A percentile compares a stretch with the other conserved stretches of the same genome.
Conservation (phyloP, 768 basidiomycete genomes). For the Kwoniella bestiolae region DNA sequence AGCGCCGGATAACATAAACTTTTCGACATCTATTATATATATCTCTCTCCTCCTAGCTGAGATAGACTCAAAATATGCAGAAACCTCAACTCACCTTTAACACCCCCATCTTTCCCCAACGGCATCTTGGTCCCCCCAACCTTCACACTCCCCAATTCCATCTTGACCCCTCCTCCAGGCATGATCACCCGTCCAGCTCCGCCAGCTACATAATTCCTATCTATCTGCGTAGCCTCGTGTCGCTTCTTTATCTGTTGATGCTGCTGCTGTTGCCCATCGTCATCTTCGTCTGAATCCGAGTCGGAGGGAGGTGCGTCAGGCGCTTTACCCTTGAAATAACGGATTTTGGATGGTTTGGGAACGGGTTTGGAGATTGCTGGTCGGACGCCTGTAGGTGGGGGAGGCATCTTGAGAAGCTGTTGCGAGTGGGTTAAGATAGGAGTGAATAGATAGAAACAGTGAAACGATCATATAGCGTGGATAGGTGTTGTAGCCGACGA, state of each 20-base stretch:
- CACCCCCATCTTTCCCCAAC: conserved; percentile 27
- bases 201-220: conserved; percentile 48
- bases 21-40: no score
- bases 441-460: no score
- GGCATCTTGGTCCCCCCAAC: conserved; percentile 40
- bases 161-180: conserved; percentile 37
- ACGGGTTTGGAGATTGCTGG: conserved; percentile 15
- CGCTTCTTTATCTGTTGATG: conserved; percentile 16
- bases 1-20: no score
- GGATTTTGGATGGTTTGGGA: conserved; percentile 40
- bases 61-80: neutral
- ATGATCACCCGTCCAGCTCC: conserved; percentile 51
- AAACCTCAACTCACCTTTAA: conserved; percentile 3
- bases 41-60: conserved; percentile 2
- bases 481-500: no score
- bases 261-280: conserved; percentile 25
- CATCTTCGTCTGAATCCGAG: conserved; percentile 46
- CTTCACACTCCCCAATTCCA: conserved; percentile 51
- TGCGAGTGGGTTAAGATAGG: no score
- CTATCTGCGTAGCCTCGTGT: conserved; percentile 18
- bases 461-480: no score
- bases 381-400: conserved; percentile 7
- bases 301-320: conserved; percentile 37
- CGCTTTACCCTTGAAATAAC: conserved; percentile 52
- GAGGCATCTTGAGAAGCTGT: conserved; percentile 5